phyloP scores from a whole-genome alignment of 345 rosid species.

The Hibiscus mutabilis region DNA sequence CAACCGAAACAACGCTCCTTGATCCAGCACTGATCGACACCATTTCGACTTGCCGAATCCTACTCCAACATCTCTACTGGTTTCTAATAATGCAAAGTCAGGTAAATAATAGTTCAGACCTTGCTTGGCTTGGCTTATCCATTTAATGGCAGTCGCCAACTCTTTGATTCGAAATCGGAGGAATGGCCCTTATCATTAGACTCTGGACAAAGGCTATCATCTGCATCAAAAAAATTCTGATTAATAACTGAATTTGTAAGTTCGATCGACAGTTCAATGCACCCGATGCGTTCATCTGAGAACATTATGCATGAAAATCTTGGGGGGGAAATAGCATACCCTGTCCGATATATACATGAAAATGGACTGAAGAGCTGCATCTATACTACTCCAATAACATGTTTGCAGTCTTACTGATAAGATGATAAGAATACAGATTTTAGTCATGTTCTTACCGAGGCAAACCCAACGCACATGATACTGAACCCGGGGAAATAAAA shows the following conservation, averaged over 20 bases:
- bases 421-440: no score
- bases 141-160: constrained; percentile 12
- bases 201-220: constrained; percentile 72
- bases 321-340: no score
- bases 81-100: not conserved
- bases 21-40: no score
- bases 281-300: not conserved
- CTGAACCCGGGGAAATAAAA: constrained; percentile 2
- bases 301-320: no score
- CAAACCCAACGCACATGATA: not conserved
- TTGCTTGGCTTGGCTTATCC: constrained; percentile 24
- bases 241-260: no score
- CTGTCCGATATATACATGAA: no score
- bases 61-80: not conserved
- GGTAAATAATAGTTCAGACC: not conserved
- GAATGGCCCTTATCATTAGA: constrained; percentile 56
- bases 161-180: constrained; percentile 34
- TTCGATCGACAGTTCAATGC: not conserved
- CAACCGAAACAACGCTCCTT: constrained; percentile 1
- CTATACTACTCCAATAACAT: no score
- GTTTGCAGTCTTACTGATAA: no score
- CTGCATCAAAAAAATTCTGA: constrained; percentile 26
- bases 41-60: not conserved
- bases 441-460: constrained; percentile 22
- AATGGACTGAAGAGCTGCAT: no score